phyloP scores from a whole-genome alignment of 164 flowering plant species.

The Brasenia schreberi region DNA sequence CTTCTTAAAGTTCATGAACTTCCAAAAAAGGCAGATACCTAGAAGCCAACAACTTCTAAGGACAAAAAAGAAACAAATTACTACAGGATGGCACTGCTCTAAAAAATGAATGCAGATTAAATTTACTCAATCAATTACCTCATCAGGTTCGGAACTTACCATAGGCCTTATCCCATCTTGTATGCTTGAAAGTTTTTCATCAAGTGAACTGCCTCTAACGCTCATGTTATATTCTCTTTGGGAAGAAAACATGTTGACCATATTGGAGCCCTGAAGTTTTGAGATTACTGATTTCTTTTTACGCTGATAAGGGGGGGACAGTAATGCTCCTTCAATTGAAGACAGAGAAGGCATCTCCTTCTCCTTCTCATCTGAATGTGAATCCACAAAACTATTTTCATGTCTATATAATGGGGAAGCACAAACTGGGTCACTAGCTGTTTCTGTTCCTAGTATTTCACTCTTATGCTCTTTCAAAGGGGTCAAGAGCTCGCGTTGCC shows the following conservation, averaged over 20 bases:
- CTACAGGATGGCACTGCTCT: no score
- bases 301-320: conserved; percentile 14
- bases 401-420: conserved; percentile 23
- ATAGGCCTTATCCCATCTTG: no score
- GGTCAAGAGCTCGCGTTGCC: conserved; percentile 68
- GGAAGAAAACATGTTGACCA: not conserved
- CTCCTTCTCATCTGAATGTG: conserved; percentile 14
- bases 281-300: conserved; percentile 4
- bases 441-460: conserved; percentile 44
- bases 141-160: no score
- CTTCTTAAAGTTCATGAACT: no score
- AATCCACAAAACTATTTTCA: conserved; percentile 5
- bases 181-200: not conserved
- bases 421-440: conserved; percentile 15
- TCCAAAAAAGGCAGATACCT: no score
- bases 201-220: not conserved
- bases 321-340: conserved; percentile 8
- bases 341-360: conserved; percentile 9
- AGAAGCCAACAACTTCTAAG: no score
- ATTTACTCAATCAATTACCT: no score
- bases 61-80: no score
- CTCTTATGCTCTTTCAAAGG: conserved; percentile 62
- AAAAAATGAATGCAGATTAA: no score
- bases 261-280: not conserved
- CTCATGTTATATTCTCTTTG: not conserved